Evolutionary conservation across 495 filamentous ascomycete species (phyloP), one percentile per base, ranked within the genome.

Genomic region (Penicillium herquei): DNA sequence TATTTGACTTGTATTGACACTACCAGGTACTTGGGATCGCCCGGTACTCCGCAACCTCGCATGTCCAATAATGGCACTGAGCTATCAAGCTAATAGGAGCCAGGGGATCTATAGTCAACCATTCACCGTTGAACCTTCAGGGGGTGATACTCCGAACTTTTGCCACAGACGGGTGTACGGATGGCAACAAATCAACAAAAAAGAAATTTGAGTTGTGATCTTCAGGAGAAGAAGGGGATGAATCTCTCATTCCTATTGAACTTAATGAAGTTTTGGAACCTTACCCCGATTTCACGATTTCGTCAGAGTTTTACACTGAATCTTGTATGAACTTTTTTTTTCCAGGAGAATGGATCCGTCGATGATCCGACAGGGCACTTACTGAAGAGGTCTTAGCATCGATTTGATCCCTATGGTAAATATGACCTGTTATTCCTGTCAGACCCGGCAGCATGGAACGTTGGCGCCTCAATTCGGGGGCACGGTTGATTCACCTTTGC

Each of bases 401-500:
- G 10, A 46, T 8, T 26, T 31, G 6, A 10, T 26, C 43, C 18
- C 43, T 31, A 31, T 26, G 10, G 5, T 8, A 31, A 46, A 46
- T 7, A 7, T 46, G 26, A 33, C 45, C 9, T 16, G 40, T 18
- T 39, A 40, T 35, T 26, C 33, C 34, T 21, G 17, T 12, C 33
- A 30, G 49, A 55, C 63, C 63, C 63, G 61, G 45, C 50, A 21
- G 63, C 12, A 59, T 59, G 65, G 65, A 66, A 68, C 62, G 53
- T 43, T 64, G 61, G 60, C 63, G 65, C 63, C 60, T 68, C 63
- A 58, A 14, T 39, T 57, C 16, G 42, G 46, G 35, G 31, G 14
- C 18, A 51, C n/a, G 34, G 34, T 37, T 37, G 34, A 37, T 37
- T 37, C 12, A 37, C 9, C 8, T 37, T 37, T 37, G 34, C 8